These are phyloP conservation scores for Urtica urens DNA, from an alignment of 306 rosid species.

Conservation along the genomic window DNA sequence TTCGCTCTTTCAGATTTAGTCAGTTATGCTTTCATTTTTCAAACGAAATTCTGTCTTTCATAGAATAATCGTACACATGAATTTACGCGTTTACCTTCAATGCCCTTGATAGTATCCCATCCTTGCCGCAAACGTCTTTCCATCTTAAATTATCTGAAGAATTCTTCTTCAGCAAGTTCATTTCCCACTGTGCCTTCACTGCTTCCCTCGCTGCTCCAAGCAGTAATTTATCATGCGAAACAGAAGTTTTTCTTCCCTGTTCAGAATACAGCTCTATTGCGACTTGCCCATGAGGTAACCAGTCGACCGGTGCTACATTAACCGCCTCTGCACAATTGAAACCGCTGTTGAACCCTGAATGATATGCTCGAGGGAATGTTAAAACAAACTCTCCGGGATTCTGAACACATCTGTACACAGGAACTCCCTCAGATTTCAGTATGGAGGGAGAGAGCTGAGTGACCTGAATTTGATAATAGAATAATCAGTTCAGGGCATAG, in stretches of 20 bases:
- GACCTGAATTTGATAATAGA: conserved; percentile 41
- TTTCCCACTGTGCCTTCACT: conserved; percentile 94
- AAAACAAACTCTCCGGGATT: conserved; percentile 91
- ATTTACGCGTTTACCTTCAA: conserved; percentile 51
- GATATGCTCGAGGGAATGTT: conserved; percentile 98
- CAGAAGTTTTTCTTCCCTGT: conserved; percentile 86
- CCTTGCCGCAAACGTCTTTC: conserved; percentile 82
- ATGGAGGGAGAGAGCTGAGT: conserved; percentile 97
- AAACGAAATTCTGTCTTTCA: too few species aligned
- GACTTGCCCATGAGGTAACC: conserved; percentile 94
- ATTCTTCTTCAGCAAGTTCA: conserved; percentile 70
- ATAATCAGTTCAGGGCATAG: conserved; percentile 15
- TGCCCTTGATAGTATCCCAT: conserved; percentile 63
- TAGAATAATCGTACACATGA: too few species aligned
- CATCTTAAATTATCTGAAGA: conserved; percentile 65
- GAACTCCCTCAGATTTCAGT: conserved; percentile 79
- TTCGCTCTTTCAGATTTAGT: too few species aligned
- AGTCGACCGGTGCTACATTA: conserved; percentile 97
- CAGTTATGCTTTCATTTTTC: too few species aligned
- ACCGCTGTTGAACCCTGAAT: conserved; percentile 95
- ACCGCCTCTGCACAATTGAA: conserved; percentile 99
- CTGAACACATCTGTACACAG: conserved; percentile 93
- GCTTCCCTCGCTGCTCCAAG: conserved; percentile 99
- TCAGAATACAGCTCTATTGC: conserved; percentile 75
- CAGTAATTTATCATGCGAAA: conserved; percentile 91